Base-by-base conservation (phyloP, 148 eudicot species). In the Pharnaceum exiguum region DNA sequence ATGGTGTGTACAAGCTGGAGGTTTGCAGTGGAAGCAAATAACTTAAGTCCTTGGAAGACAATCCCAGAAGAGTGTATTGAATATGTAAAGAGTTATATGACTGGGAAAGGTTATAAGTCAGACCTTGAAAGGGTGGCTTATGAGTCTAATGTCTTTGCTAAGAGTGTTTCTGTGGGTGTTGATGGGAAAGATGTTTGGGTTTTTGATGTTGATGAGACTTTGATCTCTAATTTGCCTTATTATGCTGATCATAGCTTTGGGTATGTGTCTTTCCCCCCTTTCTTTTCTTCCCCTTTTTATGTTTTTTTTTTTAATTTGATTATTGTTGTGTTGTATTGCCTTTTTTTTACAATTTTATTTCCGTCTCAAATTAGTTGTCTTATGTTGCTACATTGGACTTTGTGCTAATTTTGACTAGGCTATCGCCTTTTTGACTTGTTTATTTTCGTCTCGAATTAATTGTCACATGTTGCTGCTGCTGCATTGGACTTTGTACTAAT, bases 121-220 rank as follows among this genome's bases (percentile, higher is more conserved):
- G 98, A 93, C 51, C 81, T 88, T 18, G 78, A 81, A 11, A 68
- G 70, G 68, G 95, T 85, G 17, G 77, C 77, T 24, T 63, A 59
- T 19, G 96, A 88, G 71, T 88, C 96, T 23, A 48, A 43, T 15
- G 33, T 27, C 7, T 83, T 59, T 64, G 96, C 95, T 13, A 81
- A 27, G 26, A 71, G 77, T 33, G 33, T 83, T 12, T 17, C 46
- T 43, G 55, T 81, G 71, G 70, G 62, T 6, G 75, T 51, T 26
- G 96, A 85, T 75, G 85, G 82, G 0, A 85, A 70, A 26, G 84
- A 82, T 73, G 79, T 47, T 57, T 93, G 98, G 98, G 63, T 91
- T n/a, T 93, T 93, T 67, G 98, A 93, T 52, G 33, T 93, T 29
- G 96, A 93, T 65, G 95, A 93, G 76, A 93, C 96, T 64, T 69